phyloP scores from a whole-genome alignment of 2,329 filamentous ascomycete genomes.

The Trichoderma sp. region DNA sequence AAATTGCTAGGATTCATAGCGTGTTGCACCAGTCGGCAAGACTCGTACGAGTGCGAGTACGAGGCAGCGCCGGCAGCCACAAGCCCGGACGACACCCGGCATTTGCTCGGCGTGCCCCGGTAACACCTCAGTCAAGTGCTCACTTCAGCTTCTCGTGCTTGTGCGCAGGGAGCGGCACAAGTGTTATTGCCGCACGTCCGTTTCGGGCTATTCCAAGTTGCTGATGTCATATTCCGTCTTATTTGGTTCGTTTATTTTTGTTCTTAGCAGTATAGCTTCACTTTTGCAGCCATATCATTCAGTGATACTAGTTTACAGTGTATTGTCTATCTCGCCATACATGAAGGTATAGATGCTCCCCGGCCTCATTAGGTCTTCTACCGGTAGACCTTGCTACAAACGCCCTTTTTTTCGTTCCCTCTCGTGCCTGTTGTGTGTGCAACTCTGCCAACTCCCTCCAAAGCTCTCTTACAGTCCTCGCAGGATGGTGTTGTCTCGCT shows the following conservation, averaged over 20 bases:
- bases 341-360: constrained; percentile 11
- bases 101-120: constrained; percentile 8
- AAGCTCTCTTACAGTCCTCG: constrained; percentile 41
- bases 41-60: not conserved
- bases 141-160: too few species aligned
- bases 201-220: not conserved
- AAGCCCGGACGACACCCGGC: not conserved
- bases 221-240: constrained; percentile 1
- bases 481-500: constrained; percentile 50
- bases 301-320: constrained; percentile 21
- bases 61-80: too few species aligned
- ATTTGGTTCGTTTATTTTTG: not conserved
- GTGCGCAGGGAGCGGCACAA: constrained; percentile 8
- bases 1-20: not conserved
- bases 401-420: not conserved
- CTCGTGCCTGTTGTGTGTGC: not conserved
- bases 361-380: constrained; percentile 3
- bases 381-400: not conserved
- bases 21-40: not conserved
- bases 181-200: constrained; percentile 1
- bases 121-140: not conserved
- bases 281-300: not conserved
- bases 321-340: constrained; percentile 24
- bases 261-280: not conserved
- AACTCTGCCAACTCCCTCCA: not conserved